Evolutionary conservation across 352 stramenopile genomes (phyloP).

Genomic region (Globisporangium parvum): DNA sequence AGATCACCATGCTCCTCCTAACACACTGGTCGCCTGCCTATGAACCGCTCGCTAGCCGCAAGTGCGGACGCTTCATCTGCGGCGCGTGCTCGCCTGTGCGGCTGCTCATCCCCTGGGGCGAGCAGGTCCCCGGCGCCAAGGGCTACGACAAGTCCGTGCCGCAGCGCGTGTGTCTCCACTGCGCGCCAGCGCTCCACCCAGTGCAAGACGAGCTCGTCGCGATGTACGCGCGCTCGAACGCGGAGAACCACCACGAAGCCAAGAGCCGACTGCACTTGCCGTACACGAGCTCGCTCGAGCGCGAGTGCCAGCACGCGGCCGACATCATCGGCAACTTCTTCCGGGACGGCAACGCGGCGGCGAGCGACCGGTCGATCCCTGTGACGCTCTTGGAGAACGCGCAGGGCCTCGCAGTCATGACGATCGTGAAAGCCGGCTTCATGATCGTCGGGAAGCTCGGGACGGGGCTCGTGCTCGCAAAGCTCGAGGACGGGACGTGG

Average conservation of each 20-base stretch:
- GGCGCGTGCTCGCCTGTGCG: no score
- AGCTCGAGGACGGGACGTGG: constrained; percentile 73
- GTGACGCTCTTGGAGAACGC: constrained; percentile 46
- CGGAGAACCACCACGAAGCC: constrained; percentile 36
- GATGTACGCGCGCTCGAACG: constrained; percentile 33
- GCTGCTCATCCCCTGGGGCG: no score
- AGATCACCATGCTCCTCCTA: no score
- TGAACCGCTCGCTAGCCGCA: no score
- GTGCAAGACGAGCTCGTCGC: constrained; percentile 44
- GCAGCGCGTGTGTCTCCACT: no score
- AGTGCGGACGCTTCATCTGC: no score
- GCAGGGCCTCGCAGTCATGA: constrained; percentile 49
- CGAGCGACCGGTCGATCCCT: constrained; percentile 36
- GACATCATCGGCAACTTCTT: constrained; percentile 84
- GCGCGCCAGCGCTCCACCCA: constrained; percentile 22
- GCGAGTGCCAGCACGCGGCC: constrained; percentile 52
- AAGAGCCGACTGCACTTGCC: constrained; percentile 36
- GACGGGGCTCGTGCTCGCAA: constrained; percentile 75
- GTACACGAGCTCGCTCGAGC: constrained; percentile 43
- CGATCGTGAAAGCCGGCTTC: constrained; percentile 47
- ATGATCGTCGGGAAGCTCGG: constrained; percentile 55
- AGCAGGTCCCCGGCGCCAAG: no score
- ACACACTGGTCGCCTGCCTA: no score
- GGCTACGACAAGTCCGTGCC: no score
- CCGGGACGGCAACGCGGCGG: constrained; percentile 39